Base-by-base conservation (phyloP, 2,329 filamentous ascomycete genomes). In the Exophiala sp. region DNA sequence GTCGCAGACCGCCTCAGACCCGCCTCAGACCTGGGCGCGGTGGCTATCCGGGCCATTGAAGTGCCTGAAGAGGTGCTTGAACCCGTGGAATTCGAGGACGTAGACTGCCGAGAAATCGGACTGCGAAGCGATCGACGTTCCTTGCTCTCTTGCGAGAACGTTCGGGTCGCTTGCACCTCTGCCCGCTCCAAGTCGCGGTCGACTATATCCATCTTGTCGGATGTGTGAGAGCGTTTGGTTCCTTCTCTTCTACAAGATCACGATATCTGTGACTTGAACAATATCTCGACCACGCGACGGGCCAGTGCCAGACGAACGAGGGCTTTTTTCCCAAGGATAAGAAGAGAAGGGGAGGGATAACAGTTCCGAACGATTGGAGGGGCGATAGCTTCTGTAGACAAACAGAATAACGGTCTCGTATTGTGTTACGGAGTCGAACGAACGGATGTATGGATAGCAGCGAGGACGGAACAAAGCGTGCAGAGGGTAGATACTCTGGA, bases 181-280 rank as follows among this genome's bases (percentile, higher is more conserved):
- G 65, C 68, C 56, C 68, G 66, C 50, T 71, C 64, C 41, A 68
- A 32, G 41, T 70, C 67, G 44, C 62, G 58, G 50, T 66, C 63
- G 35, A 66, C 57, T 24, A 61, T 50, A 58, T 70, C 66, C 68
- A 71, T 71, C 38, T 46, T 59, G 43, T 37, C 47, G 19, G 34
- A 2, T 11, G 37, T 34, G 41, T n/a, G 2, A 39, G 27, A n/a
- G 10, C 19, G 14, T 37, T 13, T 9, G 13, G 18, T 23, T 16
- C 32, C 21, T 44, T 21, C 19, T 41, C 38, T 41, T 37, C 16
- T 3, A 37, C 14, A 37, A 8, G 7, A 19, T 18, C 18, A 18
- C 34, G 14, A 2, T 19, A 6, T 16, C 8, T 10, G 11, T 7
- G 11, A 13, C 29, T 8, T n/a, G 5, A 18, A 18, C 14, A 37